Conservation (phyloP, 306 rosid genomes). For the Acacia crassicarpa region DNA sequence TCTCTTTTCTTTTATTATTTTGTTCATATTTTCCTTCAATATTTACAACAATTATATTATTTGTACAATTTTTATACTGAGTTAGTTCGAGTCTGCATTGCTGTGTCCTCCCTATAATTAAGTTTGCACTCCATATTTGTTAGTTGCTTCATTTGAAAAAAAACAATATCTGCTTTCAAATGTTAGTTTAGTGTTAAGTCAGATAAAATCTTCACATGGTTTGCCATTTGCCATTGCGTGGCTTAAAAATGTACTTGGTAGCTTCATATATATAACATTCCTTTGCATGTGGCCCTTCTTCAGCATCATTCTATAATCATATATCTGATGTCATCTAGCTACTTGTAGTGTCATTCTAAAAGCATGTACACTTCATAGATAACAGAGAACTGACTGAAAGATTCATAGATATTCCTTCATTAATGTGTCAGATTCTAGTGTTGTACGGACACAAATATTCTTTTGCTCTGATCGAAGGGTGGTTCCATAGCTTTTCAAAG, state of each 20-base stretch:
- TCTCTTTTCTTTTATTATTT: no score
- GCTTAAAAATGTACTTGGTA: constrained; percentile 9
- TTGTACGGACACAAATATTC: background rate
- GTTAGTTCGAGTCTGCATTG: no score
- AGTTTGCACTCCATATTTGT: no score
- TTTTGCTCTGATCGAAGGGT: background rate
- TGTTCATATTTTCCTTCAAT: no score
- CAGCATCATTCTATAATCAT: constrained; percentile 22
- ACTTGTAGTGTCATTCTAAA: constrained; percentile 19
- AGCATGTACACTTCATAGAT: background rate
- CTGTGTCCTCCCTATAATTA: no score
- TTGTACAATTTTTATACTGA: no score
- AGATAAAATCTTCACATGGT: constrained; percentile 2
- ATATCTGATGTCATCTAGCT: background rate
- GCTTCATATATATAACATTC: constrained; percentile 8
- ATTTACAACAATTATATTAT: no score
- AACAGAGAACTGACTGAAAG: constrained; percentile 9
- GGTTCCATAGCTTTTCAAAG: background rate
- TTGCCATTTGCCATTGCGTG: background rate
- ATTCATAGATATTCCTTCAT: background rate
- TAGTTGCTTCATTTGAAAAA: no score
- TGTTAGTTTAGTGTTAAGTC: no score
- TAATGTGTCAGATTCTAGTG: background rate
- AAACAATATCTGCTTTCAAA: no score
- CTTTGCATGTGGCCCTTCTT: constrained; percentile 9